Conservation (phyloP, 257 asterid genomes). For the Petrea volubilis region DNA sequence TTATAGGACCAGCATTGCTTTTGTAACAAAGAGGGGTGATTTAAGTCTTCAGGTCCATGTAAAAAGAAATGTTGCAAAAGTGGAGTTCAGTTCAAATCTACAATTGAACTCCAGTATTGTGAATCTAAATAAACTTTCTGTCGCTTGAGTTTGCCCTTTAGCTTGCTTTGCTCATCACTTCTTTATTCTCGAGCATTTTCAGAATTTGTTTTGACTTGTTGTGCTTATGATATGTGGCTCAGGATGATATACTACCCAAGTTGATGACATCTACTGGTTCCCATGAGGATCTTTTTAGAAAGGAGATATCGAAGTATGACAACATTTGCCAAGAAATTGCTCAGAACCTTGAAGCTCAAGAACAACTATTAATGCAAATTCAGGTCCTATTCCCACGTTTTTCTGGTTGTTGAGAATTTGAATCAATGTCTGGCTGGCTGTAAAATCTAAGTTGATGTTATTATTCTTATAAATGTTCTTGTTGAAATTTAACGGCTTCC, state of each 20-base stretch:
- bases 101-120: slow-evolving; percentile 1
- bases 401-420: neutral
- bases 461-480: neutral
- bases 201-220: slow-evolving; percentile 15
- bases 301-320: slow-evolving; percentile 91
- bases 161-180: neutral
- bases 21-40: neutral
- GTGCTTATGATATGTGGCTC: slow-evolving; percentile 34
- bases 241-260: slow-evolving; percentile 97
- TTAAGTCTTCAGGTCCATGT: neutral
- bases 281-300: slow-evolving; percentile 88
- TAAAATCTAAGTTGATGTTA: neutral
- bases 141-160: slow-evolving; percentile 3
- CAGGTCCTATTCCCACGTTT: slow-evolving; percentile 50
- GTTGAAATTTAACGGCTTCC: neutral
- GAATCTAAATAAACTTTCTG: neutral
- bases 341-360: slow-evolving; percentile 80
- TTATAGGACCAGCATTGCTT: slow-evolving; percentile 2
- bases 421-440: neutral
- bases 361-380: slow-evolving; percentile 76
- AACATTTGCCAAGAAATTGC: slow-evolving; percentile 77
- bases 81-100: slow-evolving; percentile 1
- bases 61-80: neutral
- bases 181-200: slow-evolving; percentile 14
- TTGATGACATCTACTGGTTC: slow-evolving; percentile 90